Conservation (phyloP, 306 rosid species). For the Dryas alaskensis region DNA sequence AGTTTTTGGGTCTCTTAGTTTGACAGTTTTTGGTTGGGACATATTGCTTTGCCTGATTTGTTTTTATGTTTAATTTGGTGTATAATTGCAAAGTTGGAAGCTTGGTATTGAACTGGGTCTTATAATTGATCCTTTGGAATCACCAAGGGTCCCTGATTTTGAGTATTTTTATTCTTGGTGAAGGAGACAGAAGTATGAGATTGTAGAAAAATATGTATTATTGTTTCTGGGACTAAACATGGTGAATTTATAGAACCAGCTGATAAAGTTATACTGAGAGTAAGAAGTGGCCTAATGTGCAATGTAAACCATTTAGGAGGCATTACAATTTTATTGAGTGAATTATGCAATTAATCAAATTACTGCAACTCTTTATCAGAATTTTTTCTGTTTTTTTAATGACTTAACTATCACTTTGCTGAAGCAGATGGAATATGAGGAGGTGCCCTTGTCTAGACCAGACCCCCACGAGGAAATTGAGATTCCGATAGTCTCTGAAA, state of each 20-base stretch:
- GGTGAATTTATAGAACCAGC: neutral
- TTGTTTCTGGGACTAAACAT: neutral
- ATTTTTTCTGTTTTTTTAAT: conserved; percentile 9
- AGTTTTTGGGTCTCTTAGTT: neutral
- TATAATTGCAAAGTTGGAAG: neutral
- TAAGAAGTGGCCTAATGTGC: too few species aligned
- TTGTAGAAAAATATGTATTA: neutral
- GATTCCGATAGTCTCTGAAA: conserved; percentile 34
- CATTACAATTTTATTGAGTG: neutral
- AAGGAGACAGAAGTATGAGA: neutral
- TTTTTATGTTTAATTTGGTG: neutral
- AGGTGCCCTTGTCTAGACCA: conserved; percentile 36
- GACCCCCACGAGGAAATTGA: conserved; percentile 43
- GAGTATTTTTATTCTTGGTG: neutral
- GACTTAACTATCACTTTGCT: conserved; percentile 16
- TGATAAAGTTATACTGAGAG: neutral
- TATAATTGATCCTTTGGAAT: neutral
- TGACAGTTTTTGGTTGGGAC: neutral
- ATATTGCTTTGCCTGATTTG: neutral
- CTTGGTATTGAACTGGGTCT: neutral
- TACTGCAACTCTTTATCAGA: neutral
- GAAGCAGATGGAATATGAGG: conserved; percentile 51
- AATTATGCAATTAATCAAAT: neutral
- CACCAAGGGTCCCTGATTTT: neutral
- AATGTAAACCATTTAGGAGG: neutral